These are phyloP conservation scores for Lecanicillium sp. DNA, from an alignment of 2,329 filamentous ascomycete species.

Conservation along the genomic window DNA sequence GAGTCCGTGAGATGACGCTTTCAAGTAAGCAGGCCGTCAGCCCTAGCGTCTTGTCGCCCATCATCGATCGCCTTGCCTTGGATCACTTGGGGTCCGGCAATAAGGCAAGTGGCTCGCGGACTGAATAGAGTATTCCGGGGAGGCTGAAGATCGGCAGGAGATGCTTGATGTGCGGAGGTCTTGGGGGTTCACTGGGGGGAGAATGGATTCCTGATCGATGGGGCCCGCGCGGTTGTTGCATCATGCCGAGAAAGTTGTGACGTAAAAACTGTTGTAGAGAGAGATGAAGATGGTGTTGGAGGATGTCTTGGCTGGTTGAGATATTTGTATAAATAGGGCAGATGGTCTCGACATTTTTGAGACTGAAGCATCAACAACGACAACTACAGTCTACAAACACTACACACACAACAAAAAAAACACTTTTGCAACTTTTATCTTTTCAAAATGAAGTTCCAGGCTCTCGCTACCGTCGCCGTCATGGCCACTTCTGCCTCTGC, in stretches of 20 bases:
- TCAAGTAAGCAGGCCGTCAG: not conserved
- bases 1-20: not conserved
- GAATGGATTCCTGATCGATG: too few relatives aligned
- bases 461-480: not conserved
- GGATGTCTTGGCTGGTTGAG: not conserved
- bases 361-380: not conserved
- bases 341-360: not conserved
- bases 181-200: too few relatives aligned
- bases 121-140: not conserved
- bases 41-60: not conserved
- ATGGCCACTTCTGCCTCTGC: not conserved
- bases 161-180: not conserved
- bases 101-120: not conserved
- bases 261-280: not conserved
- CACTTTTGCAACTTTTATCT: not conserved
- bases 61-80: not conserved
- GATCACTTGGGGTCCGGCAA: not conserved
- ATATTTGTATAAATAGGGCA: not conserved
- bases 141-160: not conserved
- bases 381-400: not conserved
- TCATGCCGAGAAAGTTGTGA: too few relatives aligned
- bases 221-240: too few relatives aligned
- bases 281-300: not conserved
- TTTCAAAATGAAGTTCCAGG: constrained; percentile 2
- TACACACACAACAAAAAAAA: not conserved